Evolutionary conservation across 768 basidiomycete species (phyloP), one percentile per base, ranked within the genome.

Genomic region (Melanogaster broomeanus): DNA sequence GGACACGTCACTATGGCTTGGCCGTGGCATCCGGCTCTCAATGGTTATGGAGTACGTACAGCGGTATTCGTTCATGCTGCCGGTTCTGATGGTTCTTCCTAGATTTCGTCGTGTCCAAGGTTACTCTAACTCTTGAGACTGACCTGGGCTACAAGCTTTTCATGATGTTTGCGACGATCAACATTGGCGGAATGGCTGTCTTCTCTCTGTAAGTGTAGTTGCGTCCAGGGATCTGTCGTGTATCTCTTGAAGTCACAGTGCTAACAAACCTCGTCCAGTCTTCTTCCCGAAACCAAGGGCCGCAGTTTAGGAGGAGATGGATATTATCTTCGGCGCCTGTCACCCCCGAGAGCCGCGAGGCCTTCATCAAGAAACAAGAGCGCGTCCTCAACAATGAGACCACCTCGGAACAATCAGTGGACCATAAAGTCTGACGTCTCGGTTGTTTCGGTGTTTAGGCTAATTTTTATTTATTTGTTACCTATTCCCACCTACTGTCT

Each of bases 1-100:
- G 90, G 38, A 91, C 90, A 15, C 76, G 91, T 50, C 87, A 90
- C 60, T 91, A 87, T 59, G 92, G 92, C 33, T 72, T 93, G 19
- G 79, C 88, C 0, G 69, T 83, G 5, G 92, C 86, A 0, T 85
- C 86, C 51, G 82, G 83, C 15, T 83, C 88, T 3, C 92, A 93
- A 50, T 93, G 90, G 90, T 69, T 93, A 9, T 91, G 80, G 78
- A 90, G 86, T 87, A 58, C 48, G 82, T 76, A 15, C 28, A 25
- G n/a, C 8, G 3, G 39, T 7, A 35, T 15, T 27, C 3, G 6
- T 15, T 42, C 3, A 12, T 19, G 3, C 19, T 6, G 12, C 24
- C 22, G 15, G 39, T 5, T 42, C 56, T 51, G 22, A 56, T 34
- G 19, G 7, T 12, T 41, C 11, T 4, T 1, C 37, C 13, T 51